Evolutionary conservation across 441 rosid species (phyloP), one percentile per base, ranked within the genome.

Genomic region (Bocquillonia castaneifolia): DNA sequence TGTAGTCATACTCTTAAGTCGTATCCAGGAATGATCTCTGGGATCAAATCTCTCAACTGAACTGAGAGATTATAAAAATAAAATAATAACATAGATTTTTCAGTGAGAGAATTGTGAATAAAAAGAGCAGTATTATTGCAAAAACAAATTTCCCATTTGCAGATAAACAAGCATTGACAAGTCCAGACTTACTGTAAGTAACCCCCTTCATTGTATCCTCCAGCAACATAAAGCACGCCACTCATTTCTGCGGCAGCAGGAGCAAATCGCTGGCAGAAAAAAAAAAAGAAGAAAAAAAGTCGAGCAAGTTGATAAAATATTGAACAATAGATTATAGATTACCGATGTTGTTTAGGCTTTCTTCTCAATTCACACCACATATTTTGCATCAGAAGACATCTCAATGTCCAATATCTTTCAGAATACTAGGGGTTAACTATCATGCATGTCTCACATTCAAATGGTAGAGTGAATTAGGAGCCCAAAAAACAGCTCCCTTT

Each of bases 21-120:
- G 39, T 44, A 39, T 72, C 86, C 86, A 80, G 12, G 76, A 59
- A 67, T 25, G 53, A 58, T 71, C 80, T 64, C 84, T 75, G 34
- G 80, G 79, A 76, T 82, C 86, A 45, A 39, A 69, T 78, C 83
- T 82, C 66, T 82, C 82, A 28, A 74, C 48, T 54, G 80, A 78
- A 28, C 86, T 82, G 75, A 23, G 52, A 71, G 45, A 34, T 12
- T 57, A 50, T 10, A 50, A 12, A 50, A 50, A 20, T 8, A 40
- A 40, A 9, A 28, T 59, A 72, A 61, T 0, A 42, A 45, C 10
- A 17, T 44, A 15, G 10, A 56, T 32, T 31, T 2, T 14, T 64
- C 31, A 32, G 65, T 32, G 8, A 25, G 53, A 12, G 31, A 17
- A 44, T 63, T 47, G 6, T 6, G 40, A 63, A n/a, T 10, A 10